Evolutionary conservation across 345 rosid species (phyloP).

Genomic region (Salix suchowensis): DNA sequence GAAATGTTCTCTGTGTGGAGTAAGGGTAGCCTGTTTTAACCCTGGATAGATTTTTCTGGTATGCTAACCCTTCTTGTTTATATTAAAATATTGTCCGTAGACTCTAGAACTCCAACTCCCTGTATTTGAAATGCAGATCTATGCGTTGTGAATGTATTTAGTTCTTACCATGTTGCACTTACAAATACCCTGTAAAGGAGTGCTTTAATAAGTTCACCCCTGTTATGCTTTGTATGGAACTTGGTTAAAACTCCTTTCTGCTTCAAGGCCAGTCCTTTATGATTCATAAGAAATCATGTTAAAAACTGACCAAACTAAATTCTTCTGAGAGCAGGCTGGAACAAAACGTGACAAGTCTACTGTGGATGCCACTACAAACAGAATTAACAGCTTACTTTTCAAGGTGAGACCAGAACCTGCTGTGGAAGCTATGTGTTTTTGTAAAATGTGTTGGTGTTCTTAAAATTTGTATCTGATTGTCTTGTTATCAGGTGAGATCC

Average conservation of each 20-base stretch:
- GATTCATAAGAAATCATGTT: not conserved
- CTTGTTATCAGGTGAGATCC: conserved; percentile 71
- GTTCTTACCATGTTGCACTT: not conserved
- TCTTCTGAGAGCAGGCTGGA: conserved; percentile 54
- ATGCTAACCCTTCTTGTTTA: not conserved
- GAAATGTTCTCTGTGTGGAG: not conserved
- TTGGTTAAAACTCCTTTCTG: not conserved
- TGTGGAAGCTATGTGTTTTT: not conserved
- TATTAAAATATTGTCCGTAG: not conserved
- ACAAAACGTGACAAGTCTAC: conserved; percentile 72
- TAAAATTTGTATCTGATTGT: not conserved
- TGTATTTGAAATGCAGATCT: not conserved
- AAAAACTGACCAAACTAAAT: conserved; percentile 15
- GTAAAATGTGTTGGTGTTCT: conserved; percentile 2
- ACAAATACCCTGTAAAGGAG: not conserved
- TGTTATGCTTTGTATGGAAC: not conserved
- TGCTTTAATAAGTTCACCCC: not conserved
- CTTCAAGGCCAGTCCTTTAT: not conserved
- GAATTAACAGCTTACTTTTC: conserved; percentile 70
- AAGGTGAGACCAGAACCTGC: conserved; percentile 49
- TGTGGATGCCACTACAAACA: conserved; percentile 60
- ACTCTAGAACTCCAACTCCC: not conserved
- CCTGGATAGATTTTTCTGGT: not conserved
- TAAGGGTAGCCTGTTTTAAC: not conserved
- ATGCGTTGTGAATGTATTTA: not conserved